Percentiles rank a stretch among this genome's conserved stretches.
These are phyloP conservation scores for Fusarium liriodendri DNA, from an alignment of 2,329 filamentous ascomycete species.

Conservation along the genomic window DNA sequence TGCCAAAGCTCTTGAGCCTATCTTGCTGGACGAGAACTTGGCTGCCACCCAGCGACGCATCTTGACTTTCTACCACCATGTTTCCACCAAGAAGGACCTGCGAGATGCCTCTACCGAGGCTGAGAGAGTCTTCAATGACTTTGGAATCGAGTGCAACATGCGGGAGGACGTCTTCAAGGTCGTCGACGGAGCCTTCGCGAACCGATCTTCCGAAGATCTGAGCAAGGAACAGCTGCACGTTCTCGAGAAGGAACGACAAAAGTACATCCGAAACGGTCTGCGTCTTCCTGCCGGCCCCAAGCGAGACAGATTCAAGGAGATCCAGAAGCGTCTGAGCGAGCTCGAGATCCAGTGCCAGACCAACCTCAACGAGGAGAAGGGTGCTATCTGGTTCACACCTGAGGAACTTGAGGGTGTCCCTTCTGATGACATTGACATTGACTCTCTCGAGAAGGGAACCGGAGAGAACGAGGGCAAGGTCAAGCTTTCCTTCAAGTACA, in stretches of 20 bases:
- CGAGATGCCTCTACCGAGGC: slow-evolving; percentile 82
- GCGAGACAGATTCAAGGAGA: slow-evolving; percentile 85
- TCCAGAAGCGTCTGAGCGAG: slow-evolving; percentile 82
- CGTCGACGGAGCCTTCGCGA: slow-evolving; percentile 68
- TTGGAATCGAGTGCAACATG: slow-evolving; percentile 82
- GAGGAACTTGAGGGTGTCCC: slow-evolving; percentile 82
- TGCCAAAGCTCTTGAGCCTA: slow-evolving; percentile 69
- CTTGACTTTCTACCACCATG: slow-evolving; percentile 83
- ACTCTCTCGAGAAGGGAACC: slow-evolving; percentile 76
- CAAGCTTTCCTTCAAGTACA: slow-evolving; percentile 85
- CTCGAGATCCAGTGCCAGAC: slow-evolving; percentile 82
- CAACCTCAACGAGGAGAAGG: slow-evolving; percentile 85
- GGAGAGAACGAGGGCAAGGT: slow-evolving; percentile 79
- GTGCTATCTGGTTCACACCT: slow-evolving; percentile 81
- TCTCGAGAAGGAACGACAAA: slow-evolving; percentile 81
- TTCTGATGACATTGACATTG: slow-evolving; percentile 72
- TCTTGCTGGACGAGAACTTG: slow-evolving; percentile 78
- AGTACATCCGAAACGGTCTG: slow-evolving; percentile 81
- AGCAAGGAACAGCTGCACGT: slow-evolving; percentile 78
- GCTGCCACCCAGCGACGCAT: slow-evolving; percentile 71
- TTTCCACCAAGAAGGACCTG: slow-evolving; percentile 75
- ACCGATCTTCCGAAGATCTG: slow-evolving; percentile 63
- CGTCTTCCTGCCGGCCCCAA: slow-evolving; percentile 76
- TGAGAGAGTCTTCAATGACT: slow-evolving; percentile 80
- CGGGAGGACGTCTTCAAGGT: slow-evolving; percentile 82